phyloP scores from a whole-genome alignment of 148 eudicot genomes.

The Rhododendron williamsianum region DNA sequence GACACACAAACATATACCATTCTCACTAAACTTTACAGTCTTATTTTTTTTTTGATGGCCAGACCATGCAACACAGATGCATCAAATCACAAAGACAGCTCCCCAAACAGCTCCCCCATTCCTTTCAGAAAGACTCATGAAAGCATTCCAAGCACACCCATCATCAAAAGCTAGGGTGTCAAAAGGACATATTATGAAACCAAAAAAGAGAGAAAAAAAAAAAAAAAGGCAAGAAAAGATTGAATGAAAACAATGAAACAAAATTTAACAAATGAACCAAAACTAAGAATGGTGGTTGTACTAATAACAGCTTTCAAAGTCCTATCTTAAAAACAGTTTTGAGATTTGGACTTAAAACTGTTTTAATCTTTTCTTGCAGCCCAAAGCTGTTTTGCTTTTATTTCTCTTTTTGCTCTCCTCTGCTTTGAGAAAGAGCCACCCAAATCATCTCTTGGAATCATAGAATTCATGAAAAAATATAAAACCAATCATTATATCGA shows the following conservation, averaged over 20 bases:
- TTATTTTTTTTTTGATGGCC: slow-evolving; percentile 21
- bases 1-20: slow-evolving; percentile 26
- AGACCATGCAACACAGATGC: slow-evolving; percentile 17
- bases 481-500: neutral
- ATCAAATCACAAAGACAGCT: slow-evolving; percentile 17
- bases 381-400: slow-evolving; percentile 1
- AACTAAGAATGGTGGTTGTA: slow-evolving; percentile 12
- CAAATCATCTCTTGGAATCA: slow-evolving; percentile 6
- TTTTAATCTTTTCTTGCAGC: neutral
- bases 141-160: slow-evolving; percentile 24
- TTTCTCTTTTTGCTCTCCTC: neutral
- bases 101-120: neutral
- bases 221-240: neutral
- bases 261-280: slow-evolving; percentile 10
- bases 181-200: slow-evolving; percentile 5
- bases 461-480: neutral
- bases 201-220: slow-evolving; percentile 5
- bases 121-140: neutral
- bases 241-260: slow-evolving; percentile 10
- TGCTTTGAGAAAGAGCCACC: slow-evolving; percentile 12
- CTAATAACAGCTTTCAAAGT: neutral
- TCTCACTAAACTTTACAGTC: slow-evolving; percentile 19
- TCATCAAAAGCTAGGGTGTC: slow-evolving; percentile 24
- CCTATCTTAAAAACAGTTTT: neutral
- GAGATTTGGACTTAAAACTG: neutral